Base-by-base conservation (phyloP, 2,329 filamentous ascomycete genomes). In the Nothomitra cinnamomea region DNA sequence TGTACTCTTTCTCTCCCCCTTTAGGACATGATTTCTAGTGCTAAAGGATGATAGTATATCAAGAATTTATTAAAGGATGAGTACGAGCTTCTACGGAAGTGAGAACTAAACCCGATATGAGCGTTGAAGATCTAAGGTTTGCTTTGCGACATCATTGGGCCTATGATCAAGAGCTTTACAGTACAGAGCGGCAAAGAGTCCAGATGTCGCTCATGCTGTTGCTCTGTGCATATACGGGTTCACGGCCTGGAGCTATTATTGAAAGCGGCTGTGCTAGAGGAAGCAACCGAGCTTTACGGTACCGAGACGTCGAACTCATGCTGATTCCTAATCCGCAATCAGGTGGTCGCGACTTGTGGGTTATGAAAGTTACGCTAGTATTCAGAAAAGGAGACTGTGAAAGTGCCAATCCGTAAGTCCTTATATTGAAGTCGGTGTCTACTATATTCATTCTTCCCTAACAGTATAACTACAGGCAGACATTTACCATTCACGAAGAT, bases 191-290 rank as follows among this genome's bases (percentile, higher is more conserved):
- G 24, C 36, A 52, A 43, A 52, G 50, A 41, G 49, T 38, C 8
- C 25, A 36, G 24, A 38, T 51, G 49, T 51, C 47, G 47, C 25
- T 38, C 15, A 35, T 51, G 25, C 22, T 51, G 17, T 25, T 51
- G 17, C 49, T 51, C 49, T 22, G 32, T 38, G 49, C 47, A 32
- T 51, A 51, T 38, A 51, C 47, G 17, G 47, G 47, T 38, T 51
- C 47, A 51, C 47, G 47, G 7, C 47, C 47, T 35, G 21, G 47
- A 35, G 47, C 22, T 51, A 51, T 51, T 38, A 51, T 51, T 51
- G 47, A 38, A 38, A 51, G 47, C 47, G 22, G 47, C 35, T 51
- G 41, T 45, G 41, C 41, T 22, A 45, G 41, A 45, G 43, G 43
- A 47, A 47, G 43, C 21, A 47, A 25, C 19, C 21, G 22, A 36